A percentile compares a stretch with the other conserved stretches of the same genome.
phyloP scores from a whole-genome alignment of 306 rosid species.

The Cucurbita maxima region DNA sequence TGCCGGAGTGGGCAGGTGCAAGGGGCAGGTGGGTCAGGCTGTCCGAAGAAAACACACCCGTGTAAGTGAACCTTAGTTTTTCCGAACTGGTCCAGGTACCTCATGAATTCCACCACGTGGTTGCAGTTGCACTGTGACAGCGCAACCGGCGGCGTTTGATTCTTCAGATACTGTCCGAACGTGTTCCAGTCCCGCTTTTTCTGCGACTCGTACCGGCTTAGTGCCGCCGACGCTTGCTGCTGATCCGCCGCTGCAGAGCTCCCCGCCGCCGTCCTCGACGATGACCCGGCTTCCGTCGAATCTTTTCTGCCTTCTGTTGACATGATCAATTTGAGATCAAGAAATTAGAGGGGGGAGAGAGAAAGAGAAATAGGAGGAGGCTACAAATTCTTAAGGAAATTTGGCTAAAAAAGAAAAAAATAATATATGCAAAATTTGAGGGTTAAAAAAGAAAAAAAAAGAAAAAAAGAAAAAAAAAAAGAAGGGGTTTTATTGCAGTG shows the following conservation, averaged over 20 bases:
- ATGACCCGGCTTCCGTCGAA: constrained; percentile 11
- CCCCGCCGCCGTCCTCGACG: neutral
- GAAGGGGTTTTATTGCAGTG: constrained; percentile 1
- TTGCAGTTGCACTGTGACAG: constrained; percentile 48
- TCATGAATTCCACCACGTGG: constrained; percentile 49
- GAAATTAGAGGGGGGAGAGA: too few relatives aligned
- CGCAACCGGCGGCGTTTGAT: constrained; percentile 38
- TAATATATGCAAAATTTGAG: neutral
- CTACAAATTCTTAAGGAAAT: neutral
- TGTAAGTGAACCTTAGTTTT: constrained; percentile 51
- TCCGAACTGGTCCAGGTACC: constrained; percentile 57
- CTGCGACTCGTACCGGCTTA: constrained; percentile 54
- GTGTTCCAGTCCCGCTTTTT: constrained; percentile 67
- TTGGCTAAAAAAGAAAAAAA: neutral
- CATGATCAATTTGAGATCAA: constrained; percentile 3
- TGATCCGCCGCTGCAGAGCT: neutral
- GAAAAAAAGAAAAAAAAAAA: neutral
- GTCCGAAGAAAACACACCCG: constrained; percentile 53
- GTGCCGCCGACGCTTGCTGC: constrained; percentile 5
- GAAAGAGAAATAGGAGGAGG: neutral
- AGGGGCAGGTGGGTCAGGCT: constrained; percentile 63
- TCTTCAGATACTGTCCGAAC: constrained; percentile 46
- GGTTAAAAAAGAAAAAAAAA: neutral
- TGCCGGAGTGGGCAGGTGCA: constrained; percentile 54
- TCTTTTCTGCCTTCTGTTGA: constrained; percentile 19